Evolutionary conservation across 345 rosid species (phyloP), one percentile per base, ranked within the genome.

Genomic region (Hibiscus syriacus): DNA sequence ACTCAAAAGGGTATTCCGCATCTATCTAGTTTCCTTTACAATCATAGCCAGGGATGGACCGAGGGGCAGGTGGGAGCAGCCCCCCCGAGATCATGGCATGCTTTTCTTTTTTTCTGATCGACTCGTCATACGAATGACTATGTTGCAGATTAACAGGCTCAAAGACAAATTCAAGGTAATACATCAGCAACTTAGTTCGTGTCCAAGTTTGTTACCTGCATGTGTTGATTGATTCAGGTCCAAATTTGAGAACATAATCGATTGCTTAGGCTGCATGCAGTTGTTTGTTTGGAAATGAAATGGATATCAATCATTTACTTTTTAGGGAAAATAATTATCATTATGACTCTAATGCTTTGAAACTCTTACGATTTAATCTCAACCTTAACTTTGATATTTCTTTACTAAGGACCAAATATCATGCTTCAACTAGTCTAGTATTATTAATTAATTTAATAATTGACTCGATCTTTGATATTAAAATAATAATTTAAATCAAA

Each of bases 81-180:
- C n/a, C n/a, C n/a, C n/a, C n/a, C n/a, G n/a, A n/a, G n/a, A 62
- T 56, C 53, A 5, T n/a, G 2, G 30, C 5, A 56, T 32, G 19
- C 41, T 23, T 19, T 14, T n/a, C n/a, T 32, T 32, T 41, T 17
- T 72, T 17, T 38, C n/a, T 0, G 4, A 34, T 72, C 30, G 62
- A 17, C 46, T 52, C 49, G 60, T 64, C 53, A 17, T 45, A 67
- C 20, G 19, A 66, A 20, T 76, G 41, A 60, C 66, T 56, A n/a
- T 74, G 66, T 68, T 69, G 79, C 96, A 90, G 93, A 88, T 92
- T 61, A 90, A 85, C 83, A 88, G 85, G 83, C 87, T 85, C 36
- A 90, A 80, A 73, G 93, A 86, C 74, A 92, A 90, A 74, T 92
- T 92, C 76, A 92, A 87, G 73, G 69, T 79, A 81, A 85, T 92